Conservation (phyloP, 1,139 yeast genomes). For the Kodamaea anthophila region DNA sequence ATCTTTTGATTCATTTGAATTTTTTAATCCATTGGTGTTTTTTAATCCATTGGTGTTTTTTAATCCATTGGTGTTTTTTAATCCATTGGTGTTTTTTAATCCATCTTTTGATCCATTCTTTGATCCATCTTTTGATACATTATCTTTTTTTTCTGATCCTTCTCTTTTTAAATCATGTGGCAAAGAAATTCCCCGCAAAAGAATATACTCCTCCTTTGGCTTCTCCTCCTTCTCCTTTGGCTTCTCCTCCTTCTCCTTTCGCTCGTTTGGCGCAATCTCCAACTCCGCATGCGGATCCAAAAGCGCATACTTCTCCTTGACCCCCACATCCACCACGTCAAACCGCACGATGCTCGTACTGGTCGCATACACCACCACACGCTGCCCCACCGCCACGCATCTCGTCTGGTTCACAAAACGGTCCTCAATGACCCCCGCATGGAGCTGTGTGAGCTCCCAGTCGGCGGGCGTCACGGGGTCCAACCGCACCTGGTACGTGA, state of each 20-base stretch:
- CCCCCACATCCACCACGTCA: conserved; percentile 57
- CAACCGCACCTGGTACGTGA: conserved; percentile 57
- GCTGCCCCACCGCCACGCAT: conserved; percentile 58
- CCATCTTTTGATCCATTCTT: too few species aligned
- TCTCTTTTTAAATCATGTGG: too few species aligned
- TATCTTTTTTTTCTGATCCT: too few species aligned
- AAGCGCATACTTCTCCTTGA: conserved; percentile 46
- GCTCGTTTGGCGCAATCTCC: conserved; percentile 73
- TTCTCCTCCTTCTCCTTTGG: conserved; percentile 28
- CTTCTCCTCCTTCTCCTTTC: conserved; percentile 25
- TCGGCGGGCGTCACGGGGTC: conserved; percentile 77
- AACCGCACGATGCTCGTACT: conserved; percentile 60
- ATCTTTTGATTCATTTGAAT: too few species aligned
- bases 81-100: too few species aligned
- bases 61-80: too few species aligned
- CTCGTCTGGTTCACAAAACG: conserved; percentile 75
- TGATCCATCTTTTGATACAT: too few species aligned
- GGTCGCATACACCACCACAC: conserved; percentile 67
- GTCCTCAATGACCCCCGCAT: conserved; percentile 72
- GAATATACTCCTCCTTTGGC: conserved; percentile 29
- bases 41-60: too few species aligned
- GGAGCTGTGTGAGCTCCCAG: conserved; percentile 87
- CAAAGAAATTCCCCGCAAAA: conserved; percentile 51
- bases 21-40: too few species aligned
- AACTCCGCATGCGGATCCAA: conserved; percentile 73